Conservation (phyloP, 768 basidiomycete species). For the Chalciporus piperatus region DNA sequence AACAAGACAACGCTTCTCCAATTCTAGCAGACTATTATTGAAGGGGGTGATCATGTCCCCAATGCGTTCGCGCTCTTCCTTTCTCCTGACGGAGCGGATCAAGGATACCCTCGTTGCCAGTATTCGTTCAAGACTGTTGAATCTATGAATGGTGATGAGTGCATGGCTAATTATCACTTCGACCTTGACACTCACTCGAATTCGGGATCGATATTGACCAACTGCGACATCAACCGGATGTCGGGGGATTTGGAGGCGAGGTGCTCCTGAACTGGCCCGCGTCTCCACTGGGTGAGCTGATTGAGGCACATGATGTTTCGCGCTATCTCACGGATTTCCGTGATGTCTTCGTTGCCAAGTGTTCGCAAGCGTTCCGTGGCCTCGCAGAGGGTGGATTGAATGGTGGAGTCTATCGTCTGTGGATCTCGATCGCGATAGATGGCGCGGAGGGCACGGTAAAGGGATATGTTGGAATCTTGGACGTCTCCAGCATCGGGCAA, state of each 20-base stretch:
- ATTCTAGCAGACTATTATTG: slow-evolving; percentile 43
- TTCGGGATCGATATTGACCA: slow-evolving; percentile 47
- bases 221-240: slow-evolving; percentile 37
- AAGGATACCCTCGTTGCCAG: slow-evolving; percentile 81
- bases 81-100: slow-evolving; percentile 64
- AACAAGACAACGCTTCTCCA: slow-evolving; percentile 72
- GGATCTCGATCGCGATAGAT: slow-evolving; percentile 76
- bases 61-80: slow-evolving; percentile 73
- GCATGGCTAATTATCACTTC: background rate
- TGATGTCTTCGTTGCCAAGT: slow-evolving; percentile 77
- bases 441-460: slow-evolving; percentile 80
- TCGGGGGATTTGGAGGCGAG: slow-evolving; percentile 35
- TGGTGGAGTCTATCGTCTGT: slow-evolving; percentile 42
- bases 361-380: slow-evolving; percentile 64
- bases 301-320: slow-evolving; percentile 78
- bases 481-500: slow-evolving; percentile 60
- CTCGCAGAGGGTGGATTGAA: slow-evolving; percentile 49
- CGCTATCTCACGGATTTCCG: slow-evolving; percentile 65
- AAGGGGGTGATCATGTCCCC: slow-evolving; percentile 65
- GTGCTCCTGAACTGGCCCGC: slow-evolving; percentile 23
- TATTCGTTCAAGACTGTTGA: slow-evolving; percentile 69
- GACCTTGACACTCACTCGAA: slow-evolving; percentile 59
- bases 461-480: slow-evolving; percentile 48
- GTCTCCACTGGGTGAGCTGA: slow-evolving; percentile 70
- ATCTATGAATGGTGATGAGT: slow-evolving; percentile 45